phyloP scores from a whole-genome alignment of 2,329 filamentous ascomycete species.

The Diaporthe vaccinii region DNA sequence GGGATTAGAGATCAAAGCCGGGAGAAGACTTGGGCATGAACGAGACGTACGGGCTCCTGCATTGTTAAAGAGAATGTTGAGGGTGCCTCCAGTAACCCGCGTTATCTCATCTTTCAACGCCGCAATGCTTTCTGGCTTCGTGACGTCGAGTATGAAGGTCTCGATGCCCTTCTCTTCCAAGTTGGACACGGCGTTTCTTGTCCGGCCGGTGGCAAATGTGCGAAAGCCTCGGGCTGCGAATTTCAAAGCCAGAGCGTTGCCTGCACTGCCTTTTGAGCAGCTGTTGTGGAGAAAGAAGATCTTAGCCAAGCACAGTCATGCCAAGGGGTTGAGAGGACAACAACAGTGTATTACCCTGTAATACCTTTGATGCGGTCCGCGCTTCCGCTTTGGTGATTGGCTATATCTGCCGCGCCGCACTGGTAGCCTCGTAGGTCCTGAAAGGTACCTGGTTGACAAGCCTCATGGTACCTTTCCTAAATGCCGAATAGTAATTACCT shows the following conservation, averaged over 20 bases:
- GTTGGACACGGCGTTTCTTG: not conserved
- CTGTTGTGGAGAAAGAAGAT: not conserved
- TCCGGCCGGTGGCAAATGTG: slow-evolving; percentile 36
- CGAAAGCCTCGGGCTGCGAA: slow-evolving; percentile 41
- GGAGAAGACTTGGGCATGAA: no score
- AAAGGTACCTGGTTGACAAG: no score
- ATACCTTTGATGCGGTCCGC: not conserved
- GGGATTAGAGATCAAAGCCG: no score
- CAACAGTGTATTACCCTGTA: not conserved
- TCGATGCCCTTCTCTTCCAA: not conserved
- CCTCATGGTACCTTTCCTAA: no score
- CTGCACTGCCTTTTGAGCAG: slow-evolving; percentile 41
- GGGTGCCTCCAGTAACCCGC: not conserved
- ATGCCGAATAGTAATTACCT: no score
- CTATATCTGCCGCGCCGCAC: no score
- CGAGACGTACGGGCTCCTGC: not conserved
- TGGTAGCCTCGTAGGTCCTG: no score
- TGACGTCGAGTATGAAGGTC: not conserved
- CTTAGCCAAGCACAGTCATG: not conserved
- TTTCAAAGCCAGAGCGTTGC: slow-evolving; percentile 41
- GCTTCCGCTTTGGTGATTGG: no score
- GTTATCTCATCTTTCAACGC: not conserved
- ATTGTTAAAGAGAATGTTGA: not conserved
- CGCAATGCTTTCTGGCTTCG: not conserved
- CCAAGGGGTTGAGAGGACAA: not conserved